Evolutionary conservation across 1,284 basidiomycete genomes (phyloP).

Genomic region (Microbotryum intermedium): DNA sequence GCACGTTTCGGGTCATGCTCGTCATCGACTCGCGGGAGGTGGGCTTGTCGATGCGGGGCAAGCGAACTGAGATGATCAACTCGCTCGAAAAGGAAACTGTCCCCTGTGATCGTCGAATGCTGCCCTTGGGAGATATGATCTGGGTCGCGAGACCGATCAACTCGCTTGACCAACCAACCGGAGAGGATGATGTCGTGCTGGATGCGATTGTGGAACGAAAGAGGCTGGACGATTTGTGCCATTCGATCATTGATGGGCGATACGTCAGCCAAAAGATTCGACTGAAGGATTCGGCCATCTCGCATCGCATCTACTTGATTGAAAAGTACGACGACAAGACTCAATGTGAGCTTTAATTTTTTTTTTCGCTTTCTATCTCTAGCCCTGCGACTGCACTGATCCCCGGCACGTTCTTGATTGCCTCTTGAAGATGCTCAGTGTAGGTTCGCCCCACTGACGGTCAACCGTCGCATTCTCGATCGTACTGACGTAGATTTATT

Average conservation of each 20-base stretch:
- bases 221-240: conserved; percentile 48
- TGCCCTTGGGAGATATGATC: conserved; percentile 49
- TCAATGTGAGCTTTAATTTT: conserved; percentile 26
- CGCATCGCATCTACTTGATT: conserved; percentile 49
- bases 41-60: conserved; percentile 32
- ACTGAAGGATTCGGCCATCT: conserved; percentile 44
- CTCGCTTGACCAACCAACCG: conserved; percentile 29
- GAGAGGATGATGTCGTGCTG: conserved; percentile 45
- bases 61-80: conserved; percentile 39
- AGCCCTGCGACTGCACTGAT: conserved; percentile 36
- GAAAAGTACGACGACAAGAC: conserved; percentile 45
- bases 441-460: conserved; percentile 1
- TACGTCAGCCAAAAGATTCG: conserved; percentile 52
- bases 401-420: not conserved
- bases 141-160: conserved; percentile 47
- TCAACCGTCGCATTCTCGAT: too few relatives aligned
- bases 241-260: conserved; percentile 47
- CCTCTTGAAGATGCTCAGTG: conserved; percentile 10
- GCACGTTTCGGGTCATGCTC: conserved; percentile 47
- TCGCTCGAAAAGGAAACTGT: conserved; percentile 41
- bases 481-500: conserved; percentile 22
- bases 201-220: conserved; percentile 52
- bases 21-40: conserved; percentile 49
- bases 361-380: conserved; percentile 36
- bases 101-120: conserved; percentile 43